Evolutionary conservation across 129 eudicot genomes (phyloP).

Genomic region (Logfia minima): DNA sequence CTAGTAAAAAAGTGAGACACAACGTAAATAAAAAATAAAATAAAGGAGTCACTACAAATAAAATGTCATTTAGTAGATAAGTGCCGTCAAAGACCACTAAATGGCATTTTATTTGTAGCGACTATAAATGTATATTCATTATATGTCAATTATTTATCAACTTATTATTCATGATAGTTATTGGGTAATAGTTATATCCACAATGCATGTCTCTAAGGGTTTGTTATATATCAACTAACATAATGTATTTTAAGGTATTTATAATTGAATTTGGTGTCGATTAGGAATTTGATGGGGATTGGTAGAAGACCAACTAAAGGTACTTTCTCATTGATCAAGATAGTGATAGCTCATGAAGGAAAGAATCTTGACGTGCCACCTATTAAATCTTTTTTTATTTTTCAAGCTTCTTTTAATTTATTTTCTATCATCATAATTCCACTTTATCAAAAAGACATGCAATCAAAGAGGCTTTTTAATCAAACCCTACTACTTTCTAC

Average conservation of each 20-base stretch:
- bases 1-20: too few species aligned
- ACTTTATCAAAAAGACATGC: slow-evolving; percentile 24
- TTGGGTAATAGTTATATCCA: too few species aligned
- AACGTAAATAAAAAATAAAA: too few species aligned
- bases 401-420: neutral
- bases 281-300: neutral
- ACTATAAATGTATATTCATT: too few species aligned
- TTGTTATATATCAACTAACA: neutral
- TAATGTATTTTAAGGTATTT: neutral
- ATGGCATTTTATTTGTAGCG: too few species aligned
- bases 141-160: too few species aligned
- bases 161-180: too few species aligned
- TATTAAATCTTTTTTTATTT: slow-evolving; percentile 14
- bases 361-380: slow-evolving; percentile 38
- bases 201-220: too few species aligned
- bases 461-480: slow-evolving; percentile 33
- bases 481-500: slow-evolving; percentile 7
- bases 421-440: neutral
- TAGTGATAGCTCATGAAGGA: slow-evolving; percentile 31
- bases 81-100: too few species aligned
- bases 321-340: slow-evolving; percentile 26
- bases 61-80: too few species aligned
- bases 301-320: slow-evolving; percentile 25
- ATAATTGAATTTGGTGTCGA: neutral
- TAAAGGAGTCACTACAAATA: too few species aligned